Evolutionary conservation across 345 rosid species (phyloP).

Genomic region (Reutealis trisperma): DNA sequence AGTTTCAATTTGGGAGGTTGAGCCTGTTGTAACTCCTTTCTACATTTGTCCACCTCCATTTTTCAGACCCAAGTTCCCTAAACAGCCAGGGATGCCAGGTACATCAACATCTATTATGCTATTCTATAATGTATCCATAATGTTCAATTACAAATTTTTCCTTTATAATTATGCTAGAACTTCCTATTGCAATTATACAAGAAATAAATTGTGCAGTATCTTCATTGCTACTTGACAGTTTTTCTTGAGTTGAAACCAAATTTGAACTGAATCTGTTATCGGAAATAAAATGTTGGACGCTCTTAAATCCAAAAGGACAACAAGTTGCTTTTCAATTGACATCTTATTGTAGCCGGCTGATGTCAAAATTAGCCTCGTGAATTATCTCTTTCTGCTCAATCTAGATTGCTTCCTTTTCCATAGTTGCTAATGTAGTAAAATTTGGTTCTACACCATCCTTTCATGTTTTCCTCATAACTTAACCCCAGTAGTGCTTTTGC

Average conservation of each 20-base stretch:
- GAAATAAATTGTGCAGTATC: neutral
- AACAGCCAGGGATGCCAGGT: conserved; percentile 92
- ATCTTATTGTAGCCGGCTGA: neutral
- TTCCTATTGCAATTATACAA: neutral
- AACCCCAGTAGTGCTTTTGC: conserved; percentile 32
- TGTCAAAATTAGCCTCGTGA: neutral
- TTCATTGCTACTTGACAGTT: neutral
- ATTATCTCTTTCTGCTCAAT: neutral
- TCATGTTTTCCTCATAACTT: conserved; percentile 9
- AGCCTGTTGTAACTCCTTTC: conserved; percentile 91
- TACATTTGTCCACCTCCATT: conserved; percentile 97
- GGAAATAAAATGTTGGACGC: neutral
- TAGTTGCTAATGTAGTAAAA: neutral
- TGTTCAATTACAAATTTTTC: neutral
- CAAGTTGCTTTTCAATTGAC: neutral
- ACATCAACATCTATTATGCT: conserved; percentile 6
- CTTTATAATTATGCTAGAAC: neutral
- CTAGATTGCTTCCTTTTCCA: neutral
- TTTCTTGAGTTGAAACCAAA: neutral
- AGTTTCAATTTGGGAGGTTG: conserved; percentile 94
- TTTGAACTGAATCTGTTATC: neutral
- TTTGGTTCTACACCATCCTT: neutral
- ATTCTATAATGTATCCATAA: neutral
- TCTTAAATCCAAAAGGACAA: neutral
- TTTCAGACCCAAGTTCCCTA: conserved; percentile 86